Base-by-base conservation (phyloP, 768 basidiomycete genomes). In the Auricularia sp. region DNA sequence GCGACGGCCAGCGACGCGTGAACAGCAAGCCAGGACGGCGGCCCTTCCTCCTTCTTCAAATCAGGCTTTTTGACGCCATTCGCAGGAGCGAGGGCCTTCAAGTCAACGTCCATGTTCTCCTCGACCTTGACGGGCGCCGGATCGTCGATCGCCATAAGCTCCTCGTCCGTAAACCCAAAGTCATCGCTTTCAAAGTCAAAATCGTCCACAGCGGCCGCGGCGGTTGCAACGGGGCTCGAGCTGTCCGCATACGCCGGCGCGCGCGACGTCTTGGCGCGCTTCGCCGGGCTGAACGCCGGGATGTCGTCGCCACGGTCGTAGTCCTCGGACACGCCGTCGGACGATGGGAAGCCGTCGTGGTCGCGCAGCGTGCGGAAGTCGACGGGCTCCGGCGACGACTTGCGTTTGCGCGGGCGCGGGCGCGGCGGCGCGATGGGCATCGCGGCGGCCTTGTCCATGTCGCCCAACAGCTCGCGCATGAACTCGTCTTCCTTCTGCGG, bases 401-500 rank as follows among this genome's bases (percentile, higher is more conserved):
- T 68, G 13, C 62, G 54, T 44, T 64, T 67, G 34, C 54, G 62
- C 34, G 58, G 72, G 34, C 54, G 62, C 34, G 58, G 72, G 75
- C 71, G 34, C 56, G 24, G 8, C 24, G 24, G 29, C 18, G 18
- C 47, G 11, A 18, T 6, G 11, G 83, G 76, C 10, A 76, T 71
- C 3, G 76, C 72, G 39, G 39, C 39, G 39, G 39, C 39, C 34
- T 77, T 75, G 66, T 92, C 91, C 74, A 96, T 83, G 24, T 78
- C 82, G 8, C 86, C 89, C 10, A 99, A 77, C 1, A 99, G 75
- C 44, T 82, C 83, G 0, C 85, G 83, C 92, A 99, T 90, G 68
- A 99, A 93, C 69, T 96, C 93, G 45, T 83, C 80, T 73, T 98
- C 97, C 69, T 94, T 85, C 62, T 87, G 89, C 13, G 81, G 86